Base-by-base conservation (phyloP, 1,284 basidiomycete genomes). In the Sutorius eximius region DNA sequence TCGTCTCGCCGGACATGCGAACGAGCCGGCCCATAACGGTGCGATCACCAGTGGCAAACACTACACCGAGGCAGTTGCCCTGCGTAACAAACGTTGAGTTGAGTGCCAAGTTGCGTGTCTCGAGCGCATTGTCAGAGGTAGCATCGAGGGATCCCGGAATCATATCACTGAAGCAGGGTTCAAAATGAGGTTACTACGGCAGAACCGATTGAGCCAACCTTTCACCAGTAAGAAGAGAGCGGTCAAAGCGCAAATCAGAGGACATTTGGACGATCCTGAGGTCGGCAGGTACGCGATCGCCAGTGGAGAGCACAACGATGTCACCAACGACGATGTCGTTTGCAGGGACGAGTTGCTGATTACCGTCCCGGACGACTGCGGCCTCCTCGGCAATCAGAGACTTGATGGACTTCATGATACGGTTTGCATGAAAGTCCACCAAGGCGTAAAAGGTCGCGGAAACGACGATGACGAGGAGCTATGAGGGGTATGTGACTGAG, bases 271-370 rank as follows among this genome's bases (percentile, higher is more conserved):
- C 77, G 7, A 95, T 77, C 27, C 92, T 82, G 16, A 94, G 75
- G 62, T 95, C 92, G 1, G 92, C 92, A 0, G 92, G 93, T 6
- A 95, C 81, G 13, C 91, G 85, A 68, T 94, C 90, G 13, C 92
- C 84, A 1, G 83, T 79, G 12, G 79, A 76, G 65, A 95, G 88
- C 0, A 82, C 81, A 51, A 94, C 85, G 16, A 94, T 75, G 65
- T 95, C 92, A 10, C 92, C 92, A 0, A 89, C 89, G 0, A 93
- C 86, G 18, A 95, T 82, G 47, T 91, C 87, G 61, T 90, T 87
- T 22, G 90, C 91, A 10, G 85, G 77, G 5, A 89, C 71, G 45
- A 82, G 82, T 32, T 80, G 73, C 29, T 81, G 77, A 50, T 80
- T 77, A 11, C 86, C 85, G 60, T 90, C 87, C 3, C 85, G 67